These are phyloP conservation scores for Nemania bipapillata DNA, from an alignment of 2,329 filamentous ascomycete species.

Conservation along the genomic window DNA sequence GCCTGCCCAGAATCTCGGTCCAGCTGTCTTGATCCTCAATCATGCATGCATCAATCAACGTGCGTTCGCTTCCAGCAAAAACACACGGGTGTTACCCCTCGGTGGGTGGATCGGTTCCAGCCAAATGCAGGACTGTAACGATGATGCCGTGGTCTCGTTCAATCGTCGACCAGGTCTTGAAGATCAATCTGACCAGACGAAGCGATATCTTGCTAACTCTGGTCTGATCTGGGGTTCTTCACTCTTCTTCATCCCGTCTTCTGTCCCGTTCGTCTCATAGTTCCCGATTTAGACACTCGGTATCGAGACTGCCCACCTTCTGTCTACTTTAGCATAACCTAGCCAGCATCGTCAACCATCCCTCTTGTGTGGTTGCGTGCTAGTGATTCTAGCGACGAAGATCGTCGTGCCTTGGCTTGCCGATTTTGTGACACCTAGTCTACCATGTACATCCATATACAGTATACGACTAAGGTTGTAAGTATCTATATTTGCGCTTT, in stretches of 20 bases:
- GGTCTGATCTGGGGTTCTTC: constrained; percentile 18
- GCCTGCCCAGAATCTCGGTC: constrained; percentile 30
- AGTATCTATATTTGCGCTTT: constrained; percentile 2
- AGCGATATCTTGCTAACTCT: constrained; percentile 1
- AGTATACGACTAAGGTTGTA: not conserved
- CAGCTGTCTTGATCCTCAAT: constrained; percentile 33
- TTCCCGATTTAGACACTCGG: not conserved
- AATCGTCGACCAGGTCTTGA: constrained; percentile 28
- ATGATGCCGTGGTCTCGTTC: constrained; percentile 22
- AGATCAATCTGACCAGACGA: constrained; percentile 28
- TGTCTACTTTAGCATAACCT: too few species aligned
- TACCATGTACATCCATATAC: too few species aligned
- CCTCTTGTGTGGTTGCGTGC: constrained; percentile 4
- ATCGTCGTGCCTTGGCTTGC: constrained; percentile 21
- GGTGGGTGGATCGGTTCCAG: constrained; percentile 33
- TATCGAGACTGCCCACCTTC: not conserved
- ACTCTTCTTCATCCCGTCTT: constrained; percentile 12
- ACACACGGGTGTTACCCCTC: constrained; percentile 34
- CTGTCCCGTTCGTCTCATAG: constrained; percentile 25
- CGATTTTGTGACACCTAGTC: too few species aligned
- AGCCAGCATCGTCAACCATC: constrained; percentile 18
- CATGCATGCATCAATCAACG: constrained; percentile 36
- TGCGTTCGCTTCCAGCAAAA: constrained; percentile 37
- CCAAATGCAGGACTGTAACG: constrained; percentile 16
- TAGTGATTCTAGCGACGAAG: constrained; percentile 20